Conservation (phyloP, 805 yeast species). For the Lachancea thermotolerans region DNA sequence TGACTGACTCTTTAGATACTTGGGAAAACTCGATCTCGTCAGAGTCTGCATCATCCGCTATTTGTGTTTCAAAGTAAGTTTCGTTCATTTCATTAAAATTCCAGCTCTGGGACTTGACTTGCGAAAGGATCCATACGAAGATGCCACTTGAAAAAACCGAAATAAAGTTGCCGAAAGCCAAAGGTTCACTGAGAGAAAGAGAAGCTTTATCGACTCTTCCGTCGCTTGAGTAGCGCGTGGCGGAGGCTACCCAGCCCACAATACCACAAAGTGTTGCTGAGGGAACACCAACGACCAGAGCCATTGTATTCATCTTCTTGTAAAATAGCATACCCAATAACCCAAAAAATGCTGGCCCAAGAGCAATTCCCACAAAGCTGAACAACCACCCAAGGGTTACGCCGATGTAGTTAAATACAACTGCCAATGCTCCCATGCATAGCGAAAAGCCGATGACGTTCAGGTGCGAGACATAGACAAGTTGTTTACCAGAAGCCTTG, state of each 20-base stretch:
- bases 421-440: slow-evolving; percentile 1
- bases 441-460: background rate
- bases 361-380: background rate
- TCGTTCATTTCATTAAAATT: background rate
- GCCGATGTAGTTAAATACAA: slow-evolving; percentile 4
- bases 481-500: slow-evolving; percentile 47
- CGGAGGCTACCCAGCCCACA: slow-evolving; percentile 1
- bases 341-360: slow-evolving; percentile 1
- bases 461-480: slow-evolving; percentile 2
- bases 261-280: background rate
- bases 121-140: background rate
- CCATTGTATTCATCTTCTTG: background rate
- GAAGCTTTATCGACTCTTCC: background rate
- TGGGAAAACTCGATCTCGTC: background rate
- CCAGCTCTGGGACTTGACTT: background rate
- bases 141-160: background rate
- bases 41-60: slow-evolving; percentile 1
- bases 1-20: background rate
- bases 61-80: background rate
- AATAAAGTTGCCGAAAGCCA: slow-evolving; percentile 2
- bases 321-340: background rate
- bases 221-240: background rate
- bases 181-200: background rate
- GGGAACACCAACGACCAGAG: background rate
- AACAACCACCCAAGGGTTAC: slow-evolving; percentile 2